phyloP scores from a whole-genome alignment of 225 moss, liverwort and hornwort genomes.

The Climacium dendroides region DNA sequence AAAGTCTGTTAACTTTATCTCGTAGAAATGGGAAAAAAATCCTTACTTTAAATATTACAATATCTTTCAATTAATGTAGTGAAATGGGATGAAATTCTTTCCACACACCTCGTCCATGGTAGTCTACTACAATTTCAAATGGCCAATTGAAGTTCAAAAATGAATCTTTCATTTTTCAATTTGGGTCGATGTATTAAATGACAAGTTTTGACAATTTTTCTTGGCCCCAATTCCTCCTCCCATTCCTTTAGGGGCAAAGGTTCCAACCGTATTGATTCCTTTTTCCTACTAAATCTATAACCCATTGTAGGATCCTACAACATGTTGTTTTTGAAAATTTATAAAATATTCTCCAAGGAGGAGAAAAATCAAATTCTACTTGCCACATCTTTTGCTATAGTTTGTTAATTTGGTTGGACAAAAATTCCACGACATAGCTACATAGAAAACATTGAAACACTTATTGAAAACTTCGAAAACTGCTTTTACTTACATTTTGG shows the following conservation, averaged over 20 bases:
- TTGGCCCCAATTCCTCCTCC: accelerated
- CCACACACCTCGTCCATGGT: background rate
- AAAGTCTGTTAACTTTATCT: background rate
- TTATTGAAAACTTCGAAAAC: too few species aligned
- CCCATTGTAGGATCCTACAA: background rate
- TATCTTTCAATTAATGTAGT: background rate
- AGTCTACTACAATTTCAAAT: background rate
- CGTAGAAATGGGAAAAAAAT: background rate
- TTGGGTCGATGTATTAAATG: background rate
- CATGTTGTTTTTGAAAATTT: background rate
- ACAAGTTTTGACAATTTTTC: background rate
- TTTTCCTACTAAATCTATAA: background rate
- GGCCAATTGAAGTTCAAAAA: background rate
- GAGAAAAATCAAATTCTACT: background rate
- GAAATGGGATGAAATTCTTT: background rate
- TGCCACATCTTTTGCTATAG: background rate
- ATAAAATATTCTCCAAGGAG: background rate
- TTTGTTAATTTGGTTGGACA: background rate
- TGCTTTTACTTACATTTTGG: too few species aligned
- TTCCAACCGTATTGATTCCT: background rate
- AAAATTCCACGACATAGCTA: accelerated
- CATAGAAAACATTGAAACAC: accelerated
- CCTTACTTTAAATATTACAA: background rate
- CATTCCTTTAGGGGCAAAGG: accelerated
- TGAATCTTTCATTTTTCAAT: background rate